A percentile compares a stretch with the other conserved stretches of the same genome.
Evolutionary conservation across 2,329 filamentous ascomycete species (phyloP).

Genomic region (Cadophora luteo-olivacea): DNA sequence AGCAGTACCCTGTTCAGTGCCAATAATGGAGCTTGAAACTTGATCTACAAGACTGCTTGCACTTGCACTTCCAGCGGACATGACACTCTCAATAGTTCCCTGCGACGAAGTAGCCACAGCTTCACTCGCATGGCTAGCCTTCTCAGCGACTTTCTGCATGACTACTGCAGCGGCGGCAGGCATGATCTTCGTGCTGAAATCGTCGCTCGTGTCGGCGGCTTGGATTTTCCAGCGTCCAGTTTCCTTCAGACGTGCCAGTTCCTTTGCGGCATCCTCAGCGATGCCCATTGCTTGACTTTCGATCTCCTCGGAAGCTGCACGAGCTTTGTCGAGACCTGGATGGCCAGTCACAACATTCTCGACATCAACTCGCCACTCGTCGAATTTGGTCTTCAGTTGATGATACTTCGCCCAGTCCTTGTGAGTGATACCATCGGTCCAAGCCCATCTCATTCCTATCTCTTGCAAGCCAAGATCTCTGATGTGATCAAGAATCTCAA

Average conservation of each 20-base stretch:
- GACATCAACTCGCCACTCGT: conserved; percentile 84
- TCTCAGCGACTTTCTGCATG: conserved; percentile 43
- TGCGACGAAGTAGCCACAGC: conserved; percentile 38
- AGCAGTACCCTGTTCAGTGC: conserved; percentile 40
- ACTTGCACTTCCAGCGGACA: conserved; percentile 44
- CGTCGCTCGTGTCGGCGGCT: conserved; percentile 74
- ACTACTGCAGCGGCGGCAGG: conserved; percentile 60
- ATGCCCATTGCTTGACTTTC: conserved; percentile 82
- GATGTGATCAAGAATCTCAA: conserved; percentile 72
- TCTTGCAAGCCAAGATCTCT: conserved; percentile 74
- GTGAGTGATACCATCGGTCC: conserved; percentile 94
- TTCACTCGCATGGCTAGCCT: conserved; percentile 40
- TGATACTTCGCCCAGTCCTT: conserved; percentile 98
- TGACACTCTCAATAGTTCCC: conserved; percentile 42
- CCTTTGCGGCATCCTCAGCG: conserved; percentile 79
- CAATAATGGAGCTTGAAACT: conserved; percentile 41
- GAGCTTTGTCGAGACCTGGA: conserved; percentile 71
- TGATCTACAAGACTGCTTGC: conserved; percentile 39
- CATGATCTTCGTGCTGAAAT: conserved; percentile 76
- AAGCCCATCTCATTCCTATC: conserved; percentile 83
- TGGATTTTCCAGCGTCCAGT: conserved; percentile 84
- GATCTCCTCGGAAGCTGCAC: conserved; percentile 70
- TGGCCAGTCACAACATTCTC: conserved; percentile 78
- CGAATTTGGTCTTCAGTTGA: conserved; percentile 80
- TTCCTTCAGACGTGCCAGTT: conserved; percentile 81